Base-by-base conservation (phyloP, 345 rosid species). In the thale cress (Arabidopsis thaliana) region DNA sequence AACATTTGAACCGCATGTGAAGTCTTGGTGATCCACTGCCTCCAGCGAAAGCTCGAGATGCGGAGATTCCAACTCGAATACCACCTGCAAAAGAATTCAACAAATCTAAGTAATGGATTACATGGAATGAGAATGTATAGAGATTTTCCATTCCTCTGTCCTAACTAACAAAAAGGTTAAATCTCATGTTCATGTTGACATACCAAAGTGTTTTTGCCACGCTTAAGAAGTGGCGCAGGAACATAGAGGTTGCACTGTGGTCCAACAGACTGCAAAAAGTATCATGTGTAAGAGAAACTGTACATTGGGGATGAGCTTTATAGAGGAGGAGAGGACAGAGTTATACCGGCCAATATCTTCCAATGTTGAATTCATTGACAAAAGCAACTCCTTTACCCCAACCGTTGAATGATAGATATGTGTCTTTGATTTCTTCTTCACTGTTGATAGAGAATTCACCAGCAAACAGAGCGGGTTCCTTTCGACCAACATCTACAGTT, bases 341-440 rank as follows among this genome's bases (percentile, higher is more conserved):
- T 3, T 37, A 71, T 83, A 94, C 97, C 70, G 90, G 98, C 98
- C 98, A 94, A 72, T 81, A 94, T 91, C 97, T 86, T 84, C 98
- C 95, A 0, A 91, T 71, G 84, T 88, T 94, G 79, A 94, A 88
- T 59, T 84, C 82, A 72, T 94, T 94, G 48, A 94, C 86, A 64
- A 72, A 86, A 40, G 89, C 93, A 78, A 91, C 71, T 59, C 96
- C 97, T 83, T 88, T 91, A 24, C 96, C 91, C 97, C 96, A 91
- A 62, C 95, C 93, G 0, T 49, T 76, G 80, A 94, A 84, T 37
- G 97, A 90, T 67, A 94, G 61, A 83, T 85, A 91, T 7, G 98
- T 86, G 79, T 94, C 98, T 59, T 82, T 78, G 74, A 86, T 80
- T 74, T 80, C 85, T 73, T 78, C 60, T 20, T 45, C 82, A 60